Base-by-base conservation (phyloP, 2,329 filamentous ascomycete species). In the Ceratocystis huliohia region DNA sequence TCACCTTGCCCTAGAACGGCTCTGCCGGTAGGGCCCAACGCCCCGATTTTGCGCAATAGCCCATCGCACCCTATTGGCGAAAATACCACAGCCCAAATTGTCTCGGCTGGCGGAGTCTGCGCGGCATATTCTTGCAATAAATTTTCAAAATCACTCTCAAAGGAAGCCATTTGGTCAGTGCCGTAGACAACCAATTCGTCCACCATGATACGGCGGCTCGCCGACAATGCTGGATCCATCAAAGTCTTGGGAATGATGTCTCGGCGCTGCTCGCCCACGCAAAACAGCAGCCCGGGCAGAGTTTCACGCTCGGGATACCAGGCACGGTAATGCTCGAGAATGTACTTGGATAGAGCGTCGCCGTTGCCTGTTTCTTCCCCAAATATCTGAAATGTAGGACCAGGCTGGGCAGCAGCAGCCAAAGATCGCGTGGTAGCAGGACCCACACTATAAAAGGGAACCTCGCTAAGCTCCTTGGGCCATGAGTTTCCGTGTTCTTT, bases 201-300 rank as follows among this genome's bases (percentile, higher is more conserved):
- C 0, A 97, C 88, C 6, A 75, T 75, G 25, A 94, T 88, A 62
- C 82, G 78, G 64, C 75, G 74, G 15, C 78, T 72, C 0, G 73
- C 69, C 0, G 81, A 74, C 7, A 91, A 75, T 0, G 73, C 71
- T 0, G 78, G 73, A 48, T 83, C 81, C 79, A 86, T 88, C 46
- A 97, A 78, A 1, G 84, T 90, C 71, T 83, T 89, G 1, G 94
- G 92, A 69, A 99, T 96, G 70, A 96, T 85, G 74, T 97, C 94
- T 57, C 94, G 80, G 65, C 91, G 83, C 73, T 92, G 89, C 73
- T 96, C 93, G 22, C 94, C 94, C 0, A 96, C 91, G 15, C 95
- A 82, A 74, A 97, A 99, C 0, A 97, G 77, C 4, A 97, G 74
- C 0, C 88, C 82, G 0, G 84, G 85, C 71, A 84, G 84, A 15